Conservation (phyloP, 305 asterid genomes). For the Plantago rigida region DNA sequence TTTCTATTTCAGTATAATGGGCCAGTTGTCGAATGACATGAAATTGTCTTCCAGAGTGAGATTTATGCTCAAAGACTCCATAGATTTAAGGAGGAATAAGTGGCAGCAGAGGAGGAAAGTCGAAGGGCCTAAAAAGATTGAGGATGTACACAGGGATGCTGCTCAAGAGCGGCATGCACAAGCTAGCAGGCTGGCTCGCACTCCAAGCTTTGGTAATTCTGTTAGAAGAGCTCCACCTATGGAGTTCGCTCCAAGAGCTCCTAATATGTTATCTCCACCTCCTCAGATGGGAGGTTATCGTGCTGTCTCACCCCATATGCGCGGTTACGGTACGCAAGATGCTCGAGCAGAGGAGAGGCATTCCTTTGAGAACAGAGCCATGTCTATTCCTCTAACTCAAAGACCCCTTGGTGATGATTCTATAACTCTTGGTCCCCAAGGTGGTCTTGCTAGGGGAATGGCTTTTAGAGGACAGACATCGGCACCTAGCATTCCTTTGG, state of each 20-base stretch:
- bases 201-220: conserved; percentile 41
- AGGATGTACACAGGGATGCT: conserved; percentile 70
- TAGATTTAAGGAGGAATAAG: conserved; percentile 67
- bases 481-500: conserved; percentile 31
- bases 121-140: conserved; percentile 79
- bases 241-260: conserved; percentile 41
- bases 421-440: conserved; percentile 87
- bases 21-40: conserved; percentile 41
- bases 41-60: conserved; percentile 54
- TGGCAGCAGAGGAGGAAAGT: conserved; percentile 87
- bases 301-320: conserved; percentile 41
- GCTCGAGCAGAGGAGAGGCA: conserved; percentile 40
- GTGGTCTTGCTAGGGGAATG: conserved; percentile 92
- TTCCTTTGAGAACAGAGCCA: conserved; percentile 36
- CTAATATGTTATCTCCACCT: conserved; percentile 40
- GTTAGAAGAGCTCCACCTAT: conserved; percentile 41
- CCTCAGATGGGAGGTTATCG: conserved; percentile 39
- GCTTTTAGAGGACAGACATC: conserved; percentile 68
- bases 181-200: conserved; percentile 40
- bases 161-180: conserved; percentile 73
- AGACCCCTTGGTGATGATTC: conserved; percentile 45
- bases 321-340: conserved; percentile 52
- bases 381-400: conserved; percentile 44
- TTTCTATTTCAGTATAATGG: conserved; percentile 50
- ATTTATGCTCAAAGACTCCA: conserved; percentile 68